A percentile compares a stretch with the other conserved stretches of the same genome.
Evolutionary conservation across 2,329 filamentous ascomycete species (phyloP).

Genomic region (Gnomoniopsis sp.): DNA sequence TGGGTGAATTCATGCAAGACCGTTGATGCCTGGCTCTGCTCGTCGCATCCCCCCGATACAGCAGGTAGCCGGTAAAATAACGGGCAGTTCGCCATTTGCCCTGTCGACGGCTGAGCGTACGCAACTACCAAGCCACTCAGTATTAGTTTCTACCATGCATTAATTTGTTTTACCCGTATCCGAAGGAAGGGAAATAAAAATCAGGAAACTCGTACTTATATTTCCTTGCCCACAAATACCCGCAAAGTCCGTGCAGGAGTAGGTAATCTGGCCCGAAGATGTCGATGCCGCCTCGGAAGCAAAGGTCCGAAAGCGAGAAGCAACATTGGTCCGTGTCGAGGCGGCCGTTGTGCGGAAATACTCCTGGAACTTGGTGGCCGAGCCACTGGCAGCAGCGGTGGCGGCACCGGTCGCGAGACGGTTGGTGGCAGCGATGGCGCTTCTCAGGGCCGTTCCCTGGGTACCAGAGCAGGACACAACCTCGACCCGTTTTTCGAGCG

Average conservation of each 20-base stretch:
- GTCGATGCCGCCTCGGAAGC: slow-evolving; percentile 2
- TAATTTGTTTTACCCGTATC: neutral
- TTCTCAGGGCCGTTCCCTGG: slow-evolving; percentile 2
- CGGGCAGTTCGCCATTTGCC: slow-evolving; percentile 5
- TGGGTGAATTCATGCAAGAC: slow-evolving; percentile 10
- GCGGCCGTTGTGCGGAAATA: slow-evolving; percentile 7
- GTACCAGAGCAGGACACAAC: slow-evolving; percentile 8
- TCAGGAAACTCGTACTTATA: neutral
- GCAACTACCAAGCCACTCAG: neutral
- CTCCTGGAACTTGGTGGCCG: slow-evolving; percentile 7
- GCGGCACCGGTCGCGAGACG: neutral
- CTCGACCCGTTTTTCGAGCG: slow-evolving; percentile 1
- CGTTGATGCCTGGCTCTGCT: slow-evolving; percentile 8
- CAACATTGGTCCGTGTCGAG: slow-evolving; percentile 3
- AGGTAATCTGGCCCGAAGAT: neutral
- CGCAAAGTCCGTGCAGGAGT: slow-evolving; percentile 8
- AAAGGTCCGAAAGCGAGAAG: neutral
- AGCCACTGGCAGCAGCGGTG: slow-evolving; percentile 1
- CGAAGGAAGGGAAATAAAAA: neutral
- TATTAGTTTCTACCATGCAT: neutral
- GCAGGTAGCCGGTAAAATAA: slow-evolving; percentile 1
- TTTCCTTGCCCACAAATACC: slow-evolving; percentile 1
- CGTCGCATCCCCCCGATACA: neutral
- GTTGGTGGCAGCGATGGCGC: neutral
- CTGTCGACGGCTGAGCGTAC: slow-evolving; percentile 6